phyloP scores from a whole-genome alignment of 192 early-diverging fungal species.

The Kappamyces sp. region DNA sequence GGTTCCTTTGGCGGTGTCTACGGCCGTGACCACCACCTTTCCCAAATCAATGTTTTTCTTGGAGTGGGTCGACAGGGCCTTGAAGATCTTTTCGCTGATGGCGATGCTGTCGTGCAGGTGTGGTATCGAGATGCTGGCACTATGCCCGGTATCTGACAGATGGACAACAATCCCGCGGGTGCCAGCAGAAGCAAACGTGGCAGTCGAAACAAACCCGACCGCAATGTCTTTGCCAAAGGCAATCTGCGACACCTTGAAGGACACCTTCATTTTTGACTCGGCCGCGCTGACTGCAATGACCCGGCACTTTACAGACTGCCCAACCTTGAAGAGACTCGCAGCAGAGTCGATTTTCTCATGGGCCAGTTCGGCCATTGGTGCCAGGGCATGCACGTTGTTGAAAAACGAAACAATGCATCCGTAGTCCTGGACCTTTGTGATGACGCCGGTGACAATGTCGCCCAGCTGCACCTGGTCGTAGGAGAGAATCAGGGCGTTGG shows the following conservation, averaged over 20 bases:
- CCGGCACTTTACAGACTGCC: slow-evolving; percentile 67
- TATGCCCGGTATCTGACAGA: neutral
- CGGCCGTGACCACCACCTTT: slow-evolving; percentile 52
- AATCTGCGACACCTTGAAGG: slow-evolving; percentile 50
- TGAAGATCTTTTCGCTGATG: slow-evolving; percentile 16
- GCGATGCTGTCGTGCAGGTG: slow-evolving; percentile 14
- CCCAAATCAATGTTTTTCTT: slow-evolving; percentile 35
- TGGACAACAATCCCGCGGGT: slow-evolving; percentile 1
- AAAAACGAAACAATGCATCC: slow-evolving; percentile 77
- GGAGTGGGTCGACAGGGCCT: slow-evolving; percentile 31
- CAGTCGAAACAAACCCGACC: neutral
- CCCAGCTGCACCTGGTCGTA: slow-evolving; percentile 59
- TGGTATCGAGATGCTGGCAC: neutral
- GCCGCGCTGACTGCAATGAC: slow-evolving; percentile 55
- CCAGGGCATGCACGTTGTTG: slow-evolving; percentile 64
- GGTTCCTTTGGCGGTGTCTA: slow-evolving; percentile 36
- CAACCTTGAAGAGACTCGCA: slow-evolving; percentile 61
- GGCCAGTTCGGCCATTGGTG: slow-evolving; percentile 60
- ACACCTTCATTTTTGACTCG: slow-evolving; percentile 59
- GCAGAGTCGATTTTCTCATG: slow-evolving; percentile 43
- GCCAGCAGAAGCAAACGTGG: neutral
- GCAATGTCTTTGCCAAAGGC: neutral
- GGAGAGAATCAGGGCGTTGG: slow-evolving; percentile 56
- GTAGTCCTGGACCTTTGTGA: slow-evolving; percentile 49
- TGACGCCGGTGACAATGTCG: slow-evolving; percentile 55